phyloP scores from a whole-genome alignment of 148 eudicot species.

The Rhododendron mucronatum region DNA sequence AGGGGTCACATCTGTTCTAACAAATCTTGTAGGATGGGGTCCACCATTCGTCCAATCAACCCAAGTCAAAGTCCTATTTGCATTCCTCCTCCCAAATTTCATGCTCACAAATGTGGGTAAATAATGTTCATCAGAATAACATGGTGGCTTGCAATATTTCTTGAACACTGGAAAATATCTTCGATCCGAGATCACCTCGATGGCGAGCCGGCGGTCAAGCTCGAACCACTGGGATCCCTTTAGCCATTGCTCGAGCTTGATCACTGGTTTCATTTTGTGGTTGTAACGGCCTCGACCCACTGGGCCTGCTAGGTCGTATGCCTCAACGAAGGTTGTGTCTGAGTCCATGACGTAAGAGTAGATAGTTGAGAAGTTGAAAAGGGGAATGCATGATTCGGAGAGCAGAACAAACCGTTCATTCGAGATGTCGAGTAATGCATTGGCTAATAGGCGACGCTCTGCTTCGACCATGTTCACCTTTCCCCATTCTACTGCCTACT shows the following conservation, averaged over 20 bases:
- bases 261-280: conserved; percentile 40
- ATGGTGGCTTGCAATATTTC: conserved; percentile 41
- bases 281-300: conserved; percentile 67
- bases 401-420: conserved; percentile 67
- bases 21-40: conserved; percentile 53
- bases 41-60: conserved; percentile 69
- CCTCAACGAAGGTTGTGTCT: conserved; percentile 39
- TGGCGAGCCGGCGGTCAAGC: conserved; percentile 54
- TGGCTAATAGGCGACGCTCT: conserved; percentile 69
- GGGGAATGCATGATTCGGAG: conserved; percentile 79
- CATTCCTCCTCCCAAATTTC: conserved; percentile 29
- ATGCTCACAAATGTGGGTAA: conserved; percentile 58
- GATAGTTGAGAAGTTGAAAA: conserved; percentile 68
- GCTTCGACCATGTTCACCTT: conserved; percentile 74
- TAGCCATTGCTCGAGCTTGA: conserved; percentile 53
- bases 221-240: conserved; percentile 85
- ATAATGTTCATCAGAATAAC: conserved; percentile 81
- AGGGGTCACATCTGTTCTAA: conserved; percentile 36
- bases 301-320: conserved; percentile 38
- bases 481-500: conserved; percentile 76
- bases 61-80: conserved; percentile 69
- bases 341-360: conserved; percentile 54
- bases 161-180: conserved; percentile 36
- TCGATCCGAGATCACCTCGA: conserved; percentile 41
- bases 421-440: conserved; percentile 56